phyloP scores from a whole-genome alignment of 257 asterid genomes.

The Scutellaria baicalensis region DNA sequence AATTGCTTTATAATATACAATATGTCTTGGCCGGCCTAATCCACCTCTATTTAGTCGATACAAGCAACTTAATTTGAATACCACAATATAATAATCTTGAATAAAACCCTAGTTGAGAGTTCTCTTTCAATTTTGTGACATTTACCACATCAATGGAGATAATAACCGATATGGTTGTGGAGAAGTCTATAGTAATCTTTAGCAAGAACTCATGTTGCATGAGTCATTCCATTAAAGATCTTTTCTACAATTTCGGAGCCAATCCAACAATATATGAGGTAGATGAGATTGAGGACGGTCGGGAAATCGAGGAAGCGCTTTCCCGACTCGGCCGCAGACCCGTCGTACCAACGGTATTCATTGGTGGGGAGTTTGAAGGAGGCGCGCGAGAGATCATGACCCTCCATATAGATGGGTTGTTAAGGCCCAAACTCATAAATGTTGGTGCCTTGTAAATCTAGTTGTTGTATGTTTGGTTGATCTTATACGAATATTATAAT shows the following conservation, averaged over 20 bases:
- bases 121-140: too few relatives aligned
- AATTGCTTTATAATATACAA: too few relatives aligned
- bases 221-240: slow-evolving; percentile 29
- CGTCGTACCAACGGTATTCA: slow-evolving; percentile 34
- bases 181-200: slow-evolving; percentile 36
- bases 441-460: slow-evolving; percentile 32
- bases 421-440: slow-evolving; percentile 27
- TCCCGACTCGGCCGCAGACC: slow-evolving; percentile 19
- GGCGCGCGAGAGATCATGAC: slow-evolving; percentile 31
- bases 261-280: slow-evolving; percentile 30
- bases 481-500: too few relatives aligned
- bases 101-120: too few relatives aligned
- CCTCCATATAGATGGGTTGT: slow-evolving; percentile 22
- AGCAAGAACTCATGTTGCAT: slow-evolving; percentile 39
- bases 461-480: background rate
- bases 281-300: slow-evolving; percentile 24
- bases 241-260: slow-evolving; percentile 28
- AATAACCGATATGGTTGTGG: slow-evolving; percentile 22
- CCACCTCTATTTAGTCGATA: too few relatives aligned
- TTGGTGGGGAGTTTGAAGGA: slow-evolving; percentile 35
- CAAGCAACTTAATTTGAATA: too few relatives aligned
- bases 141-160: slow-evolving; percentile 15
- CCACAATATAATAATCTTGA: too few relatives aligned
- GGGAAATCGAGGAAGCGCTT: slow-evolving; percentile 29
- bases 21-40: too few relatives aligned